These are phyloP conservation scores for Saraca asoca DNA, from an alignment of 331 rosid genomes.

Conservation along the genomic window DNA sequence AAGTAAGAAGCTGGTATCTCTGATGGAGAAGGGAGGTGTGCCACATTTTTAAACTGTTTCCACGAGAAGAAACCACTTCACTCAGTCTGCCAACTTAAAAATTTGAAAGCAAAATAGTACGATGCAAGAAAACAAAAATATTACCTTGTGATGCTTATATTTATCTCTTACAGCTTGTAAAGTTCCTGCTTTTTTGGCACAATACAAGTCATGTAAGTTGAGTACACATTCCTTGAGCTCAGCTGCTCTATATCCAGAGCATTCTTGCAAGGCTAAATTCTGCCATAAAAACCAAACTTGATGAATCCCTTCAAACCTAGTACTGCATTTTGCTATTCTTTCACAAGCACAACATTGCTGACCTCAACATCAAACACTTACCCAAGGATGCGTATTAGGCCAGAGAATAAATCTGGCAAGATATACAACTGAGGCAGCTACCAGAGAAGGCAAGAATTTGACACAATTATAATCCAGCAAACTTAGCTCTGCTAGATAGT, in stretches of 20 bases:
- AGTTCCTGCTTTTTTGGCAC: slow-evolving; percentile 59
- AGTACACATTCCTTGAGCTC: slow-evolving; percentile 65
- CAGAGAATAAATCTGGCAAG: slow-evolving; percentile 57
- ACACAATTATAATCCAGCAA: no score
- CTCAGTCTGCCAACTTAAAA: not conserved
- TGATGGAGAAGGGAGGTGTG: slow-evolving; percentile 51
- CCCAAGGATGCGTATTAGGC: slow-evolving; percentile 68
- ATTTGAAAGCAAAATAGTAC: not conserved
- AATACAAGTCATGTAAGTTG: slow-evolving; percentile 60
- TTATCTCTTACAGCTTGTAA: slow-evolving; percentile 66
- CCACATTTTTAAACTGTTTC: slow-evolving; percentile 64
- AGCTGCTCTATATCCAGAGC: slow-evolving; percentile 48
- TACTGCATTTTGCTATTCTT: not conserved
- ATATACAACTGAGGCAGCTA: slow-evolving; percentile 69
- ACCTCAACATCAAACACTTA: slow-evolving; percentile 20
- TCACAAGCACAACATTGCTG: not conserved
- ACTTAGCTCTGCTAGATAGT: no score
- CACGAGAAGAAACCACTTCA: not conserved
- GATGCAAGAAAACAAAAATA: not conserved
- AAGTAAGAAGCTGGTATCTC: slow-evolving; percentile 52
- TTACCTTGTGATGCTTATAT: slow-evolving; percentile 75
- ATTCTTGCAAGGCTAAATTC: slow-evolving; percentile 43
- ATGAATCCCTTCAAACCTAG: slow-evolving; percentile 15
- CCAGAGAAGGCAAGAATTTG: slow-evolving; percentile 73
- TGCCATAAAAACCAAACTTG: slow-evolving; percentile 34